Evolutionary conservation across 73 alveolate genomes (phyloP), one percentile per base, ranked within the genome.

Genomic region (Blepharisma stoltei): DNA sequence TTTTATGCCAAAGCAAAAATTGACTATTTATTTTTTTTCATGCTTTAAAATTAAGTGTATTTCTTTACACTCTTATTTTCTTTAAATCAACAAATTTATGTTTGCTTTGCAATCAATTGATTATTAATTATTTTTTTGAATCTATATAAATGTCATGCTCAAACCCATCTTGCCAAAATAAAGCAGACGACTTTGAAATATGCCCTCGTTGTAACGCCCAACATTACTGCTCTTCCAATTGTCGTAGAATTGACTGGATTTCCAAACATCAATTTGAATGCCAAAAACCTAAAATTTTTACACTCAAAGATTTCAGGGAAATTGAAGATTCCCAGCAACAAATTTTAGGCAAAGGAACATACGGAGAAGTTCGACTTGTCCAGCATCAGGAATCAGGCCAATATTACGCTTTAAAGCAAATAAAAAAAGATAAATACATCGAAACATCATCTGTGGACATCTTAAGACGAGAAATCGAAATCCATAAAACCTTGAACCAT

Each of bases 271-370:
- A 60, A 25, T 9, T 14, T 9, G 14, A 8, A n/a, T 60, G 73
- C 23, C 0, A 8, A 14, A 60, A 8, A 14, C 73, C 73, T 1
- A n/a, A n/a, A 14, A 9, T 60, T n/a, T 60, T 60, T 25, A 60
- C 23, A 60, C 23, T 60, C 18, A 60, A 60, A 14, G 73, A 60
- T 38, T 18, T 60, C 14, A n/a, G 14, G 3, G 73, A 60, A 60
- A 38, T 60, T 9, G 46, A 60, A 20, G 73, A 60, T 25, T 14
- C 37, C 2, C 14, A 60, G 14, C 66, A 14, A 52, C 14, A 25
- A 14, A 54, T 47, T 6, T 84, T 90, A 48, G 97, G 97, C 7
- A 85, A 81, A 67, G 97, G 97, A 14, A 77, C 97, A 14, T 90
- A 88, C 50, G 97, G 97, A 43, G 93, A 90, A 78, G 97, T 90